Evolutionary conservation across 2,329 filamentous ascomycete genomes (phyloP), one percentile per base, ranked within the genome.

Genomic region (Fusarium palustre): DNA sequence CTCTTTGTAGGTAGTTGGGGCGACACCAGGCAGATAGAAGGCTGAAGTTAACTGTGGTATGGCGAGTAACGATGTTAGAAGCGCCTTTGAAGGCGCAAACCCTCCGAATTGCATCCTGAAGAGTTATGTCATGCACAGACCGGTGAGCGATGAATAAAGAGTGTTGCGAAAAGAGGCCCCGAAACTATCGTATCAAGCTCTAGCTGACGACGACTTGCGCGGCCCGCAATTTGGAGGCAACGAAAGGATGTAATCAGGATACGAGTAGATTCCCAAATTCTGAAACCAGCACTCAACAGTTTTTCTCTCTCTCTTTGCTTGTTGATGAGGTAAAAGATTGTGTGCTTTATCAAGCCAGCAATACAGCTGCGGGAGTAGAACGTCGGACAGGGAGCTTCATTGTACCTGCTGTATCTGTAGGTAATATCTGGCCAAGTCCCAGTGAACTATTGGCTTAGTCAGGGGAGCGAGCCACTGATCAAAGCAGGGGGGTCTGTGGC

Each of bases 21-120:
- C 94, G 74, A 97, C 94, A 73, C 96, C 96, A 38, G 95, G 96
- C 41, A 99, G 92, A 82, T 99, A 99, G 84, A 98, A 99, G 57
- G 93, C 93, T 4, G 89, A 85, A 16, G 85, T 81, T 36, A 89
- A 78, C 66, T 87, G 83, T 25, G 88, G 86, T 30, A 84, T 76
- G 47, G 82, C 80, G 38, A 89, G 76, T 47, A 88, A 76, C 28
- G 85, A 79, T 46, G 82, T 79, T 24, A 87, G 76, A 53, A 88
- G 81, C 77, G 84, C 83, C 77, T 47, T 66, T 25, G 83, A 79
- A 25, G 83, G 82, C 83, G 81, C 81, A 69, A 79, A 74, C 56
- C 81, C 78, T 77, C 77, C 79, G 67, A 83, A 73, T 64, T 82
- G 79, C 86, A 88, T 88, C 59, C 79, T 66, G 45, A 36, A 36